Percentiles rank a stretch among this genome's conserved stretches.
These are phyloP conservation scores for Stephania yunnanensis DNA, from an alignment of 164 flowering plant species.

Conservation along the genomic window DNA sequence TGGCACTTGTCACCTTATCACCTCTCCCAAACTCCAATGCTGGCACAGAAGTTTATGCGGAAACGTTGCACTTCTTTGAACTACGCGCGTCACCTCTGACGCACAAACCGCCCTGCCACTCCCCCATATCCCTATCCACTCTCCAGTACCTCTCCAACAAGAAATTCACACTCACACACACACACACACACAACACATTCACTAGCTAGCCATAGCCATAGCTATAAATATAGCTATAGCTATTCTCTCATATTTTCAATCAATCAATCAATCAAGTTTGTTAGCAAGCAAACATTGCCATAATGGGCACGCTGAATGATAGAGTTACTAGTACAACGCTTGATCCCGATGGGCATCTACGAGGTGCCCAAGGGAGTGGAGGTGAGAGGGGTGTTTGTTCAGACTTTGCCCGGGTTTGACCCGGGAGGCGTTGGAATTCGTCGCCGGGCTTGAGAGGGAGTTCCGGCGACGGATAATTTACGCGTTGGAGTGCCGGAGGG, in stretches of 20 bases:
- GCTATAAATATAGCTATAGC: too few species aligned
- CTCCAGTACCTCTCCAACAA: too few species aligned
- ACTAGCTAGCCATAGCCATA: too few species aligned
- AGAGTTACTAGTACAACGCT: background rate
- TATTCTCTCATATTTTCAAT: background rate
- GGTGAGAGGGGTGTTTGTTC: conserved; percentile 56
- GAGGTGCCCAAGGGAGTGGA: conserved; percentile 85
- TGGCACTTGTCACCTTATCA: background rate
- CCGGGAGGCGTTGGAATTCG: conserved; percentile 66
- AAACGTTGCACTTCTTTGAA: background rate
- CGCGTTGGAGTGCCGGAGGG: conserved; percentile 71
- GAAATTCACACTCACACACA: too few species aligned
- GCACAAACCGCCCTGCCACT: too few species aligned
- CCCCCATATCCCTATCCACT: too few species aligned
- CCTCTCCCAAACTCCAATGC: background rate
- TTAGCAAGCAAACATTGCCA: background rate
- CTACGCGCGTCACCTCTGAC: background rate
- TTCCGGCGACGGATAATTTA: conserved; percentile 49
- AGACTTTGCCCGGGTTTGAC: conserved; percentile 62
- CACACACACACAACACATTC: background rate
- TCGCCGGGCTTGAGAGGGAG: conserved; percentile 72
- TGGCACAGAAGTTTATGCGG: conserved; percentile 8
- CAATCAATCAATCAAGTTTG: background rate
- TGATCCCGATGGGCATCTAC: conserved; percentile 18
- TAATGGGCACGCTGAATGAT: background rate